Percentiles rank a stretch among this genome's conserved stretches.
Evolutionary conservation across 164 flowering plant genomes (phyloP).

Genomic region (Protea cynaroides): DNA sequence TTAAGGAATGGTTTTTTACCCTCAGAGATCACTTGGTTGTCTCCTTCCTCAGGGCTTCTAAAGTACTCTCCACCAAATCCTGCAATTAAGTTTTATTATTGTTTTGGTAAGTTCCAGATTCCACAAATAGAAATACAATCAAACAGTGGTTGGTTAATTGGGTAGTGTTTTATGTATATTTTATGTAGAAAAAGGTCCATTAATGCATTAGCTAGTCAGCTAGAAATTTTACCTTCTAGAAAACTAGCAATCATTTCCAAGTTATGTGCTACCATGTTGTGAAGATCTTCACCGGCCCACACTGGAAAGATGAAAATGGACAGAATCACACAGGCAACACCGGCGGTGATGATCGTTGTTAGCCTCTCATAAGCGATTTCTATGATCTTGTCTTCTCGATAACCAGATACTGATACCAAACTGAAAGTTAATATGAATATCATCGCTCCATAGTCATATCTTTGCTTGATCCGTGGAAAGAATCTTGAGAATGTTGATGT

Average conservation of each 20-base stretch:
- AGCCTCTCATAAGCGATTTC: conserved; percentile 55
- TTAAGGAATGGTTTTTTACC: conserved; percentile 37
- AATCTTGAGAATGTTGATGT: conserved; percentile 55
- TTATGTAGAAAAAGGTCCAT: neutral
- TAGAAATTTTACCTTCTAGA: conserved; percentile 85
- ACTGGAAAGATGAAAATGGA: conserved; percentile 61
- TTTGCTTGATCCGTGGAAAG: conserved; percentile 53
- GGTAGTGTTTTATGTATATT: neutral
- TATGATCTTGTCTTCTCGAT: conserved; percentile 44
- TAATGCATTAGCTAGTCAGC: too few relatives aligned
- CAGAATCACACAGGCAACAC: conserved; percentile 42
- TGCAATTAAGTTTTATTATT: conserved; percentile 18
- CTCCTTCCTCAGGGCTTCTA: conserved; percentile 17
- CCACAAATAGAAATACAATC: neutral
- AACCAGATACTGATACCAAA: conserved; percentile 68
- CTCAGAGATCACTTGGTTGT: conserved; percentile 1
- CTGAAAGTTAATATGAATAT: conserved; percentile 77
- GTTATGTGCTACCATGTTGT: conserved; percentile 46
- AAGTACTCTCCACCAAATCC: conserved; percentile 65
- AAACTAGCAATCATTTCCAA: conserved; percentile 62
- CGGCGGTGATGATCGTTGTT: conserved; percentile 54
- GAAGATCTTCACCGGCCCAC: conserved; percentile 91
- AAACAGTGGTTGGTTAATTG: neutral
- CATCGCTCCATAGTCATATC: conserved; percentile 76
- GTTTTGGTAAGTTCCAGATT: neutral